phyloP scores from a whole-genome alignment of 1,284 basidiomycete species.

The Trichosporon inkin region DNA sequence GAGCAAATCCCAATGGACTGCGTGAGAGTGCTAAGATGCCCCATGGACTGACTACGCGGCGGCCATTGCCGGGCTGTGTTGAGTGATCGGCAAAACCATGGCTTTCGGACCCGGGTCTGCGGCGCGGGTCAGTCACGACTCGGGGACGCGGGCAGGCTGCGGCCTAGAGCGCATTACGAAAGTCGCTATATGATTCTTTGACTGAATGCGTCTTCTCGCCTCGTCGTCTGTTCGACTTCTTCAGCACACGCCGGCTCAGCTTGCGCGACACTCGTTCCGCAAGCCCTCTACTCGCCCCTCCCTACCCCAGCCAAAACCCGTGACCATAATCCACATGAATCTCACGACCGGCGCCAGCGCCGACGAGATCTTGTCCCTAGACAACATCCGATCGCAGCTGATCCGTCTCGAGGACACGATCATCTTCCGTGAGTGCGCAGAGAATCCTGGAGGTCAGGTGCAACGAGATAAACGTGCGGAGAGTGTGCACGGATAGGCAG shows the following conservation, averaged over 20 bases:
- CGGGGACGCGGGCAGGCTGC: too few species aligned
- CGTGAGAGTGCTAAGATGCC: too few species aligned
- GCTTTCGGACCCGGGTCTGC: not conserved
- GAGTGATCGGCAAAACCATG: constrained; percentile 1
- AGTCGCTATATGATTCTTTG: too few species aligned
- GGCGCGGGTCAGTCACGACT: not conserved
- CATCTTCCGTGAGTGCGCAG: constrained; percentile 63
- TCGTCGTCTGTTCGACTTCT: too few species aligned
- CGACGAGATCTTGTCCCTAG: constrained; percentile 73
- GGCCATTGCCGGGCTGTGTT: not conserved
- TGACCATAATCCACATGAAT: constrained; percentile 37
- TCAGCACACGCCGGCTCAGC: not conserved
- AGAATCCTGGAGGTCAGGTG: constrained; percentile 28
- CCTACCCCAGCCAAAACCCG: not conserved
- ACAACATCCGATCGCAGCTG: constrained; percentile 79
- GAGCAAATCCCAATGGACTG: too few species aligned
- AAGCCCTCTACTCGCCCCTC: not conserved
- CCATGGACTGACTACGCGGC: not conserved
- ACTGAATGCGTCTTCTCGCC: too few species aligned
- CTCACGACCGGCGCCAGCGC: constrained; percentile 56
- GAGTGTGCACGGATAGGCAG: not conserved
- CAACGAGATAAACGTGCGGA: not conserved
- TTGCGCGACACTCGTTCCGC: not conserved
- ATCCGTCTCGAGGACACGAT: constrained; percentile 95
- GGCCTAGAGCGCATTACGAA: too few species aligned